These are phyloP conservation scores for Vicia faba DNA, from an alignment of 306 rosid species.

Conservation along the genomic window DNA sequence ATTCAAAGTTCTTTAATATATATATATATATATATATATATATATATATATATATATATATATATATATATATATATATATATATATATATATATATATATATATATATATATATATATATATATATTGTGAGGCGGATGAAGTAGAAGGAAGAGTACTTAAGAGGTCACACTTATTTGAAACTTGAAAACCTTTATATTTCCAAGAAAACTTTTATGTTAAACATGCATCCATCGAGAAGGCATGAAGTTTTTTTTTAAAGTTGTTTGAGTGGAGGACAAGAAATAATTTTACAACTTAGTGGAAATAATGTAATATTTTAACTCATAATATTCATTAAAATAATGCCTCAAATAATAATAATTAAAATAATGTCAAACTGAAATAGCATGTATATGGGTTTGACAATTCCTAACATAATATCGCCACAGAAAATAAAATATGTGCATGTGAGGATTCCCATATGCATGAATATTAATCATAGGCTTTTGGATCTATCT, in stretches of 20 bases:
- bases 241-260: conserved; percentile 21
- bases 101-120: no score
- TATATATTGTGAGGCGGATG: no score
- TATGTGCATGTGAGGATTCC: conserved; percentile 39
- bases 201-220: conserved; percentile 34
- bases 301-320: conserved; percentile 33
- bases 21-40: no score
- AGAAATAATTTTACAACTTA: conserved; percentile 30
- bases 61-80: no score
- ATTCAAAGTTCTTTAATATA: no score
- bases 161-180: no score
- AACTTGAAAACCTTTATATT: conserved; percentile 9
- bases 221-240: conserved; percentile 24
- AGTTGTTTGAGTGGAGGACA: neutral
- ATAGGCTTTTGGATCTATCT: conserved; percentile 41
- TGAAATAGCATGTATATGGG: conserved; percentile 35
- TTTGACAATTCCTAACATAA: conserved; percentile 42
- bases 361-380: conserved; percentile 10
- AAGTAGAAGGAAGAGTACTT: no score
- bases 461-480: conserved; percentile 33
- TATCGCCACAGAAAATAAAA: conserved; percentile 34
- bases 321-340: conserved; percentile 4
- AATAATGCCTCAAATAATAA: no score
- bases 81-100: no score
- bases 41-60: no score